Evolutionary conservation across 805 yeast species (phyloP), one percentile per base, ranked within the genome.

Genomic region (Candida argentea): DNA sequence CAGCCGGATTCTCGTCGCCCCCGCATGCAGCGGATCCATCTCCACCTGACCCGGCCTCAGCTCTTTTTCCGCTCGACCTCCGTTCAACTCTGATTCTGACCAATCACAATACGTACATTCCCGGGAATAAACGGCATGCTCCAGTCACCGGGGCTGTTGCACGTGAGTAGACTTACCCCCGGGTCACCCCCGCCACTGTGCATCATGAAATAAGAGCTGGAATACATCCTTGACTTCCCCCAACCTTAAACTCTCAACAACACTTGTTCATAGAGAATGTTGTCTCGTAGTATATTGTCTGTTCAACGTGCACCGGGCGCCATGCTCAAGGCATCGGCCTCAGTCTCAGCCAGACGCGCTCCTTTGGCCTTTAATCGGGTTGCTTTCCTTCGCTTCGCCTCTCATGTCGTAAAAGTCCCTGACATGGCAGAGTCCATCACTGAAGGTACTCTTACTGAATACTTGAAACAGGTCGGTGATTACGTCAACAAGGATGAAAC

Each of bases 381-480:
- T 40, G 33, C 40, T 12, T 54, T 55, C 42, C 44, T 39, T 36
- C 54, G 68, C 45, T 53, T 52, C 25, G 65, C 61, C 21, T 55
- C 65, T 14, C 53, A 52, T 23, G 41, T 61, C 27, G 94, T 89
- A 29, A 83, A 86, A 57, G 97, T 91, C 14, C 98, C 98, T 27
- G 93, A 84, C 40, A 86, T 91, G 96, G 97, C 98, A 24, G 98
- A 91, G 63, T 87, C 96, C 28, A 79, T 91, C 50, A 84, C 95
- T 23, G 98, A 91, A 59, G 98, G 98, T 53, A 84, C 97, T 27
- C 70, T 91, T 41, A 66, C 83, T 37, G 39, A 70, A 11, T 78
- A 63, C 50, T 61, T 66, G 39, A 79, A 78, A 52, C 60, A 72
- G 36, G 85, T 86, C 36, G 98, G 98, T 41, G 97, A 89, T 35